Evolutionary conservation across 2,329 filamentous ascomycete genomes (phyloP).

Genomic region (Paradendryphiella salina): DNA sequence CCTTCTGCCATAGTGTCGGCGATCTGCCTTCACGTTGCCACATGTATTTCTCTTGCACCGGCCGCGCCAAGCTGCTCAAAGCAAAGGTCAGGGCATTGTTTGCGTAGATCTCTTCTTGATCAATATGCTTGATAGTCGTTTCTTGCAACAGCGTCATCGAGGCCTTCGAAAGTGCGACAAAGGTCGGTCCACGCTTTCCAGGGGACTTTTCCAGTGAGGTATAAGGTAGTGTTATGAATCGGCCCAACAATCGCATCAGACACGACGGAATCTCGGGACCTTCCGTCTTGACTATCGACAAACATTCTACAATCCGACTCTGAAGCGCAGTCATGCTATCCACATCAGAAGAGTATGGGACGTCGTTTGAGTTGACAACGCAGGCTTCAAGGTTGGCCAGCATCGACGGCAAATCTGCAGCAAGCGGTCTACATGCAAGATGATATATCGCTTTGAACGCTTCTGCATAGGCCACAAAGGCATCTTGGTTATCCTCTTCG

Average conservation of each 20-base stretch:
- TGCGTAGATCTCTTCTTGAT: conserved; percentile 68
- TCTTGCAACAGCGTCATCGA: conserved; percentile 71
- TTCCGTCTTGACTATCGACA: conserved; percentile 70
- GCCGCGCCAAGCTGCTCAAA: conserved; percentile 67
- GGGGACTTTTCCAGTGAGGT: conserved; percentile 32
- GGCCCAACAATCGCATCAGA: conserved; percentile 70
- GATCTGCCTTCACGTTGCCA: conserved; percentile 74
- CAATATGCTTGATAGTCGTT: conserved; percentile 62
- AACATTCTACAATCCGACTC: conserved; percentile 66
- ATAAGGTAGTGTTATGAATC: conserved; percentile 73
- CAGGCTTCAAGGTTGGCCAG: conserved; percentile 71
- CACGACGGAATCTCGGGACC: conserved; percentile 65
- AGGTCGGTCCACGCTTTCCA: conserved; percentile 66
- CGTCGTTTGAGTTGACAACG: conserved; percentile 69
- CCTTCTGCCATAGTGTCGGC: conserved; percentile 75
- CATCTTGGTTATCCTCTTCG: conserved; percentile 68
- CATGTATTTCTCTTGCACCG: conserved; percentile 78
- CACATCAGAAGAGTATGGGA: conserved; percentile 70
- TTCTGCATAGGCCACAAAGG: conserved; percentile 80
- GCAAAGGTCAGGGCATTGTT: conserved; percentile 68
- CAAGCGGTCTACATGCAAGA: conserved; percentile 68
- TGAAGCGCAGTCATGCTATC: conserved; percentile 76
- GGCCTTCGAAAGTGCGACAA: conserved; percentile 84
- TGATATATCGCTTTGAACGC: conserved; percentile 77
- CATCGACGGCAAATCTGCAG: conserved; percentile 65